Evolutionary conservation across 208 protist genomes (phyloP).

Genomic region (Endotrypanum monterogeii): DNA sequence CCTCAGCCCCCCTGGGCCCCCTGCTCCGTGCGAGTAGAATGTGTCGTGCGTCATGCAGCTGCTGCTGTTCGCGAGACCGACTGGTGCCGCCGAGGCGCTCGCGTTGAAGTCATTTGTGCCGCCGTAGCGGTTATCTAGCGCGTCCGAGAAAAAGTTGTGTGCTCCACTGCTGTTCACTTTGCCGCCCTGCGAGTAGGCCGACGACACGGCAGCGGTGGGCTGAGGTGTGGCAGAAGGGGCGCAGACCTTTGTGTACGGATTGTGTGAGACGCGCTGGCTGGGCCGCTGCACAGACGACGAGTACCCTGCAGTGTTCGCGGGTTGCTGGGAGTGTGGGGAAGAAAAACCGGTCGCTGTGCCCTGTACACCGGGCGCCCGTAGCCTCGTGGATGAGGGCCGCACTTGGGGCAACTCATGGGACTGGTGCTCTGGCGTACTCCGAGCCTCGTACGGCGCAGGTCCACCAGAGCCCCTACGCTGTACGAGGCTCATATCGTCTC

Average conservation of each 20-base stretch:
- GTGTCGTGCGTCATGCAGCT: neutral
- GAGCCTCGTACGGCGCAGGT: neutral
- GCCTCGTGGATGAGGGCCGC: neutral
- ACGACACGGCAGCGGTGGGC: neutral
- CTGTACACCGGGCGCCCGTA: neutral
- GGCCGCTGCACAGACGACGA: conserved; percentile 5
- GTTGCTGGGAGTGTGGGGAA: neutral
- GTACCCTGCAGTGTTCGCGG: neutral
- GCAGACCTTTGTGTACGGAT: conserved; percentile 15
- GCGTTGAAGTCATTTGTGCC: conserved; percentile 9
- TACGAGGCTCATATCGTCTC: neutral
- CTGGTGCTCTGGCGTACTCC: neutral
- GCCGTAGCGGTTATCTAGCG: conserved; percentile 20
- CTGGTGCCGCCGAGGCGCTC: neutral
- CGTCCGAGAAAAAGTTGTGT: conserved; percentile 7
- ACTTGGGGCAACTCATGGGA: conserved; percentile 5
- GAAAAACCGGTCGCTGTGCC: neutral
- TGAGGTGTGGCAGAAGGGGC: neutral
- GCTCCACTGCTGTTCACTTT: neutral
- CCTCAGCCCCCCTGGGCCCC: neutral
- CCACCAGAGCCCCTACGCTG: neutral
- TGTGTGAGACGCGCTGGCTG: conserved; percentile 22
- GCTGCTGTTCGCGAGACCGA: neutral
- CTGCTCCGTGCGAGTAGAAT: neutral
- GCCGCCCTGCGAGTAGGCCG: neutral